Evolutionary conservation across 805 yeast species (phyloP), one percentile per base, ranked within the genome.

Genomic region (Candida loeiensis): DNA sequence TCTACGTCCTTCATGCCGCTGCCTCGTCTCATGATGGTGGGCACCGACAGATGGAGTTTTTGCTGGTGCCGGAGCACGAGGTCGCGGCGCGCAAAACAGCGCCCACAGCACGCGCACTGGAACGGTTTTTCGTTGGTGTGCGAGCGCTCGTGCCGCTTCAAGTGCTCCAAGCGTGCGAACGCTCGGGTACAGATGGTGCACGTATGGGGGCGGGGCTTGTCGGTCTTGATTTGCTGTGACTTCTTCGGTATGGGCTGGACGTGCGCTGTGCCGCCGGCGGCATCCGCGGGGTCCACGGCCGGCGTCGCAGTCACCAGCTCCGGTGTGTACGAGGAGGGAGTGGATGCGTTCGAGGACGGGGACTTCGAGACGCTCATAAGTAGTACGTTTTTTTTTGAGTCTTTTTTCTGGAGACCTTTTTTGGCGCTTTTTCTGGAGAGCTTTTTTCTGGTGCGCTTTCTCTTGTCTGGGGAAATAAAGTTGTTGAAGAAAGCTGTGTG

Each of bases 101-200:
- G 79, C 24, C 95, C 97, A 63, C 98, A 91, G 6, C 90, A 90
- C 2, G 95, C 95, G 64, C 99, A 91, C 57, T 87, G 93, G 65
- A 84, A 91, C 1, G 98, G 98, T 58, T 89, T 66, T 55, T 85
- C 95, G 55, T 84, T 83, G 1, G 95, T 85, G 59, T 86, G 99
- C 0, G 98, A 90, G 43, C 96, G 71, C 54, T 85, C 68, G 64
- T 91, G 99, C 0, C 96, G 86, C 50, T 91, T 87, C 50, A 91
- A 69, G 58, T 93, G 99, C 62, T 91, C 99, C 36, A 87, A 72
- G 40, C 99, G 75, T 1, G 97, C 99, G 74, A 93, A 93, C 2
- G 95, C 95, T 45, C 99, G 73, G 1, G 97, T 87, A 59, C 99
- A 93, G 4, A 87, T 83, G 2, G 83, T 63, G 59, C 99, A 93